Base-by-base conservation (phyloP, 306 rosid species). In the Gastrolobium villosum region DNA sequence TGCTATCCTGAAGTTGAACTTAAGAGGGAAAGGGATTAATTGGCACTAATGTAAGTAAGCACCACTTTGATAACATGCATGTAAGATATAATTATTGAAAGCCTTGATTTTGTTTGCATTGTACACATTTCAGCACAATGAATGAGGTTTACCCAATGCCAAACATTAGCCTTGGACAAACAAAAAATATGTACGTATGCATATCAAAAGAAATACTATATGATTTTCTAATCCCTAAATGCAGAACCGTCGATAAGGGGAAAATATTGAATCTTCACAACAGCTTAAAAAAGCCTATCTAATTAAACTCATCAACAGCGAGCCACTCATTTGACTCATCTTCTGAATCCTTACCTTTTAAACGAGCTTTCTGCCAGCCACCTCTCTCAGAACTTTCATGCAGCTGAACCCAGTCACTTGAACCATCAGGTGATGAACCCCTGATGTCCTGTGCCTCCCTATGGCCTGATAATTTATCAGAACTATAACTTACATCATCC, bases 261-360 rank as follows among this genome's bases (percentile, higher is more conserved):
- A 15, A 50, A 76, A 61, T 41, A 62, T 35, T 10, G 80, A 70
- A 83, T 61, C 91, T 90, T 76, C 78, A 90, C 90, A 87, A 81
- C 86, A 85, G 74, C 65, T 37, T 64, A 73, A 71, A 34, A 57
- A 81, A 56, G 41, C 63, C 44, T 65, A 52, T 54, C 79, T 92
- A 88, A 66, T 85, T 88, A 84, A 72, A 87, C 26, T 84, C 92
- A 76, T 94, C 97, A 78, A 94, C 89, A 37, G 77, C 65, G 61
- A 87, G 92, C 99, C 99, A 95, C 77, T 89, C 99, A 85, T 63
- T 94, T 52, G 97, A 92, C 74, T 89, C 99, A 14, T 91, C 96
- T 89, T 87, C 97, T 7, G 92, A 89, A 62, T 95, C 92, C 87
- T 77, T 92, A 70, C 88, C 91, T 68, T 74, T 88, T 15, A 80